Conservation (phyloP, 2,329 filamentous ascomycete genomes). For the Hypoxylon sp. region DNA sequence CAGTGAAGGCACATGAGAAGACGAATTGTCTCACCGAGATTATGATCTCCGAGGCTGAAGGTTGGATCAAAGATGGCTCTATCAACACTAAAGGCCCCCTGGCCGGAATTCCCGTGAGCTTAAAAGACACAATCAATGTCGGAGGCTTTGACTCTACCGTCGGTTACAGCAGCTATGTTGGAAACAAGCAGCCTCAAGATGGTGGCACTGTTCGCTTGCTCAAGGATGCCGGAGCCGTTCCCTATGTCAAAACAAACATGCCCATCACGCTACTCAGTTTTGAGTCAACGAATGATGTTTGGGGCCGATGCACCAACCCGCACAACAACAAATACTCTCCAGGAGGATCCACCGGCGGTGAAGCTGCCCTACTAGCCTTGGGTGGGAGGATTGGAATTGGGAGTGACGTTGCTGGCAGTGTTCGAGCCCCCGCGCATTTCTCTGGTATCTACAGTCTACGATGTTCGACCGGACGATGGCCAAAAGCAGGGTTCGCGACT, state of each 20-base stretch:
- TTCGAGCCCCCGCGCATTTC: constrained; percentile 89
- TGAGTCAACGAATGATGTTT: constrained; percentile 83
- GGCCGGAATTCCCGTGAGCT: constrained; percentile 86
- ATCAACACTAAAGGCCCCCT: constrained; percentile 85
- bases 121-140: constrained; percentile 86
- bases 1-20: constrained; percentile 84
- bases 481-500: constrained; percentile 85
- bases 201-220: constrained; percentile 81
- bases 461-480: constrained; percentile 92
- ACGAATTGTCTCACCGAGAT: constrained; percentile 94
- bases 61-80: constrained; percentile 72
- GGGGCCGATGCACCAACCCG: constrained; percentile 86
- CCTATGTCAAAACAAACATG: constrained; percentile 93
- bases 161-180: constrained; percentile 81
- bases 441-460: constrained; percentile 89
- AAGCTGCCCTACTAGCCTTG: constrained; percentile 84
- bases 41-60: constrained; percentile 82
- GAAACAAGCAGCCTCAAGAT: constrained; percentile 76
- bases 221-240: constrained; percentile 89
- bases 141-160: constrained; percentile 87
- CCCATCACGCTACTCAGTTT: constrained; percentile 90
- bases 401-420: constrained; percentile 91
- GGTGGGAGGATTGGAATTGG: constrained; percentile 91
- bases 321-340: constrained; percentile 88
- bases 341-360: constrained; percentile 90